phyloP scores from a whole-genome alignment of 2,329 filamentous ascomycete genomes.

The Akanthomyces uredinophilus region DNA sequence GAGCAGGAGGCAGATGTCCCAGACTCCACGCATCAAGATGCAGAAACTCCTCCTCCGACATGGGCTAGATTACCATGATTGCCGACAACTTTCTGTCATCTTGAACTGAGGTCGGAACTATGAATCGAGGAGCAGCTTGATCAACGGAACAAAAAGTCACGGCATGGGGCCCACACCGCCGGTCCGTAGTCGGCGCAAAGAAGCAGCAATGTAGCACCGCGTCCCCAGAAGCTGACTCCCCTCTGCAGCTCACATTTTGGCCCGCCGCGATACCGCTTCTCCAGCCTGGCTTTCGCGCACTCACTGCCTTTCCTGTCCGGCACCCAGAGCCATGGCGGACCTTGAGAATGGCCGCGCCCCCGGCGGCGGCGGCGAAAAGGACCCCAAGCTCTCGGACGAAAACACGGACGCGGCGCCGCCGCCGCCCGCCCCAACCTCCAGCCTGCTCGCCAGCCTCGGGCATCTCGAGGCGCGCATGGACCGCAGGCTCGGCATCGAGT shows the following conservation, averaged over 20 bases:
- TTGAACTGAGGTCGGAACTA: too few species aligned
- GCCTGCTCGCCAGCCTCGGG: constrained; percentile 33
- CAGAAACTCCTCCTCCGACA: too few species aligned
- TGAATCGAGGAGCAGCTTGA: too few species aligned
- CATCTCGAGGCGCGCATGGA: constrained; percentile 40
- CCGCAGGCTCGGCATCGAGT: constrained; percentile 43
- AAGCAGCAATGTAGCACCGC: not conserved
- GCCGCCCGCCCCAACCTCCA: constrained; percentile 11
- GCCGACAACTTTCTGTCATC: too few species aligned
- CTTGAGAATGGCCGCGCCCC: not conserved
- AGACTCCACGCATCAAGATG: too few species aligned
- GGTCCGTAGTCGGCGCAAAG: not conserved
- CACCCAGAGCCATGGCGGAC: not conserved
- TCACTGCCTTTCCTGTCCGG: not conserved
- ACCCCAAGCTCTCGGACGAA: not conserved
- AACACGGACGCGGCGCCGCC: not conserved
- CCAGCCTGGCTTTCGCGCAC: not conserved
- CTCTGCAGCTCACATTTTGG: not conserved
- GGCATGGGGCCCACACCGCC: not conserved
- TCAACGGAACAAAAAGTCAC: too few species aligned
- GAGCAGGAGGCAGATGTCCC: too few species aligned
- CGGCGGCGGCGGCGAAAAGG: not conserved
- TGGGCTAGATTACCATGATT: too few species aligned
- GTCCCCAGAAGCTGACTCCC: not conserved
- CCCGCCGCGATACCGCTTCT: too few species aligned